Evolutionary conservation across 2,329 filamentous ascomycete species (phyloP), one percentile per base, ranked within the genome.

Genomic region (Acrocalymma vagum): DNA sequence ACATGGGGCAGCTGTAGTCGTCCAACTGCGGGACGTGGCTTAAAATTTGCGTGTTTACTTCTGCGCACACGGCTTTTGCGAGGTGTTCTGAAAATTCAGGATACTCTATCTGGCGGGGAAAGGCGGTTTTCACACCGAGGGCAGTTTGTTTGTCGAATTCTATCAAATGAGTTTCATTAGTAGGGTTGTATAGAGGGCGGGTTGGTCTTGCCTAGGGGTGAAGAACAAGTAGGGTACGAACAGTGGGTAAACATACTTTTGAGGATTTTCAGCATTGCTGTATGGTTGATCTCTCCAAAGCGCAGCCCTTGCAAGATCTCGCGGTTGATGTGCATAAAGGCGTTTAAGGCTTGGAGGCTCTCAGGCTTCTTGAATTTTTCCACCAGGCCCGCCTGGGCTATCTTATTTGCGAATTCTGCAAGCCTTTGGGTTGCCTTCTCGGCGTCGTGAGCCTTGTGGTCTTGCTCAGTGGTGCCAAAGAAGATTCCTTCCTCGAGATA

Each of bases 71-170:
- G 41, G 88, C 84, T 60, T 85, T 87, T 27, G 90, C 87, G 48
- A 94, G 82, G 36, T 80, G 81, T 43, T 83, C 80, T 24, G 87
- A 79, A 31, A 79, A 78, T 15, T 82, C 78, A 3, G 83, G 79
- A 28, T 66, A 66, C 37, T 78, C 73, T 36, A 88, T 77, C 16
- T 77, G 73, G 7, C 76, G 72, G 0, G 84, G 82, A 51, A 90
- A 87, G 0, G 77, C 78, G 23, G 80, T 74, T 25, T 83, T 83
- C 1, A 86, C 84, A 17, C 86, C 84, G 14, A 95, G 75, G 1
- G 86, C 83, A 2, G 90, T 95, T 43, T 84, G 82, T 70, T 95
- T 95, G 70, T 94, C 88, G 63, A 95, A 95, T 71, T 93, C 84
- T 91, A 49, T 18, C 3, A 18, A 13, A 39, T 51, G 21, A 53